Evolutionary conservation across 2,329 filamentous ascomycete genomes (phyloP).

Genomic region (Sporothrix pseudoabietina): DNA sequence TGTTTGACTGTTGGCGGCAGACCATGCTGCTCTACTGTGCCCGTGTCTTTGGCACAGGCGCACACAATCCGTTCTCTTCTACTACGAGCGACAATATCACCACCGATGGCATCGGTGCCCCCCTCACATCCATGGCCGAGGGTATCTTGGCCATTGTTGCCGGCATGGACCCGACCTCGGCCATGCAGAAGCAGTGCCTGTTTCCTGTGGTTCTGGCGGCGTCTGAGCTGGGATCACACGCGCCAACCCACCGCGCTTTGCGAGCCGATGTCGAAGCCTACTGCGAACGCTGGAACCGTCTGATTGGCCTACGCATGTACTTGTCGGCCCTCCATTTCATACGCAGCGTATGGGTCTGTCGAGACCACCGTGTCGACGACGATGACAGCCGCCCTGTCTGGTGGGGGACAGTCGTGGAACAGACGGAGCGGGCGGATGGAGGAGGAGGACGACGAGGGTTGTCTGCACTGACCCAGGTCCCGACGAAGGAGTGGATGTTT

Average conservation of each 20-base stretch:
- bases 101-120: neutral
- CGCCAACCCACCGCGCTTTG: neutral
- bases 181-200: constrained; percentile 24
- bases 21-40: neutral
- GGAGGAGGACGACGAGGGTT: neutral
- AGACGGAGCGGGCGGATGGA: neutral
- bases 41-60: neutral
- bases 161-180: neutral
- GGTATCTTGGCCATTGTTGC: constrained; percentile 19
- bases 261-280: neutral
- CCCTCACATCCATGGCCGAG: neutral
- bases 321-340: neutral
- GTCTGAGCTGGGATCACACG: neutral
- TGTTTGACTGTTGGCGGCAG: neutral
- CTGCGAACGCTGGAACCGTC: neutral
- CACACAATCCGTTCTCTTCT: neutral
- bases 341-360: neutral
- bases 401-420: neutral
- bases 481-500: neutral
- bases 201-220: neutral
- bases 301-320: neutral
- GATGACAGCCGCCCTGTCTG: neutral
- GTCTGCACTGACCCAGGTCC: neutral
- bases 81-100: neutral
- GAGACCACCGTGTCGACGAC: neutral